Percentiles rank a stretch among this genome's conserved stretches.
These are phyloP conservation scores for Rhynchospora breviuscula DNA, from an alignment of 176 grass and related monocot genomes.

Conservation along the genomic window DNA sequence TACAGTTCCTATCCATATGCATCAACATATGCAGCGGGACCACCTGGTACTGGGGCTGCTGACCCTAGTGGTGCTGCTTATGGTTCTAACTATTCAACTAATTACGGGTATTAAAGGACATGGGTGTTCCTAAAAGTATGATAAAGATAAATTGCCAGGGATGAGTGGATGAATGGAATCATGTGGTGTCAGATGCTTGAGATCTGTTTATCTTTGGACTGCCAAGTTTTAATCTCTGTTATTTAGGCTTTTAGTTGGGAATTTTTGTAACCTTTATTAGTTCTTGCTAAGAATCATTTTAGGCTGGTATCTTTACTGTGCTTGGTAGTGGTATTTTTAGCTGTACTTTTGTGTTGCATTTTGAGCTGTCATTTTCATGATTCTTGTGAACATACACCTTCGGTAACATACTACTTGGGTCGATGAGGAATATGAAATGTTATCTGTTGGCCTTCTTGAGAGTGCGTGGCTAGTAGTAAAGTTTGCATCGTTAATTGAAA, in stretches of 20 bases:
- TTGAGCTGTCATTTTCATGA: neutral
- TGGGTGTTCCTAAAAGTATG: neutral
- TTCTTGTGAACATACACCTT: neutral
- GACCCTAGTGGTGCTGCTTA: slow-evolving; percentile 17
- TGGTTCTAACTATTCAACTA: slow-evolving; percentile 45
- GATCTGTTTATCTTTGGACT: slow-evolving; percentile 13
- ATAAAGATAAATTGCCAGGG: slow-evolving; percentile 7
- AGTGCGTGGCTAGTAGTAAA: neutral
- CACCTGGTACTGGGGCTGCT: slow-evolving; percentile 15
- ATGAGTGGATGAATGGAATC: slow-evolving; percentile 17
- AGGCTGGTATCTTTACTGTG: neutral
- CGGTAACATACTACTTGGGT: neutral
- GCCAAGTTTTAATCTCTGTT: neutral
- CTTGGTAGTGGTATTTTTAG: neutral
- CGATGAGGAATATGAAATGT: neutral
- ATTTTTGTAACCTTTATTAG: neutral
- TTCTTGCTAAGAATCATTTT: neutral
- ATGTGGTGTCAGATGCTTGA: slow-evolving; percentile 23
- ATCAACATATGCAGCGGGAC: slow-evolving; percentile 35
- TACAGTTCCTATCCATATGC: slow-evolving; percentile 68
- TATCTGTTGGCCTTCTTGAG: neutral
- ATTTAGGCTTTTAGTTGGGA: neutral
- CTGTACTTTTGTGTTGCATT: neutral
- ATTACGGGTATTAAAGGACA: slow-evolving; percentile 52
- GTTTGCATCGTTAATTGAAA: too few relatives aligned